Base-by-base conservation (phyloP, 768 basidiomycete genomes). In the Amanita pallidorosea region DNA sequence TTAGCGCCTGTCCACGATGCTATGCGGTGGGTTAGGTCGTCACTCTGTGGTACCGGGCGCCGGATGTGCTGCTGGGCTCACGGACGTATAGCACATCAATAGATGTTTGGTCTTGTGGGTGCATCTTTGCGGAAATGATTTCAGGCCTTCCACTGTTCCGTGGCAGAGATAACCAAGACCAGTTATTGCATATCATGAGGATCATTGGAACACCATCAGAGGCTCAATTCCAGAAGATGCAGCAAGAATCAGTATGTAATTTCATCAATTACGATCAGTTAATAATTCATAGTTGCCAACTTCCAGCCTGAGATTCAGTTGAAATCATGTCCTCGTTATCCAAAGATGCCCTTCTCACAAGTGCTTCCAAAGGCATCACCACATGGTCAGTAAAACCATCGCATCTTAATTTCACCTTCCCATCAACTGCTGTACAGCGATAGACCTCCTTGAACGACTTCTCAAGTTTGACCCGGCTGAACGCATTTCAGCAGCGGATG, bases 121-220 rank as follows among this genome's bases (percentile, higher is more conserved):
- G 96, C 64, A 99, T 99, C 62, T 96, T 99, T 64, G 95, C 96
- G 17, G 96, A 99, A 69, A 98, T 99, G 95, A 98, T 99, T 53
- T 85, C 89, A 17, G 96, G 96, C 1, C 86, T 93, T 5, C 96
- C 96, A 23, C 77, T 99, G 25, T 99, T 99, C 76, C 77, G 95
- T 56, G 96, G 96, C 18, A 74, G 95, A 55, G 96, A 98, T 65
- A 97, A 97, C 61, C 87, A 93, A 57, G 96, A 99, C 65, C 96
- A 99, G 63, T 73, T 99, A n/a, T 74, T 92, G 41, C 92, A 95
- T 60, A 99, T 99, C 62, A 94, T 98, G 84, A 79, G 93, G 60
- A 89, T 98, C 45, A 81, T 98, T 53, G 96, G 96, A 12, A 98
- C 95, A 0, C 96, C 96, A 2, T 83, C 87, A 52, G 91, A 97